Evolutionary conservation across 148 eudicot species (phyloP).

Genomic region (Spergularia marina): DNA sequence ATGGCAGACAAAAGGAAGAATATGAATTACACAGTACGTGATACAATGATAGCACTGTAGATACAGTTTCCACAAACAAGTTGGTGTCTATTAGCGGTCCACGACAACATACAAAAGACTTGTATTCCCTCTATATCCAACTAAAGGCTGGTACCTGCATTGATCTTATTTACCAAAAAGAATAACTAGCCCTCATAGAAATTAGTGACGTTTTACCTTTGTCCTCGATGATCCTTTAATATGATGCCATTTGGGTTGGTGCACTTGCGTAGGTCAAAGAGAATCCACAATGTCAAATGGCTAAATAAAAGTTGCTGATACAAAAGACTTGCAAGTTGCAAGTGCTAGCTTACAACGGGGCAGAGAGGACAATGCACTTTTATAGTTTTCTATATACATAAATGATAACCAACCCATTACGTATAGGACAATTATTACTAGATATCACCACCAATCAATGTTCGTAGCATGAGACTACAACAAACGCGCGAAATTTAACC

Average conservation of each 20-base stretch:
- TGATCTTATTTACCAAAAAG: background rate
- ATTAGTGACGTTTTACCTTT: background rate
- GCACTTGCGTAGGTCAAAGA: background rate
- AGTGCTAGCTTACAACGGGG: background rate
- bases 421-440: no score
- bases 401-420: no score
- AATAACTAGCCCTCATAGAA: background rate
- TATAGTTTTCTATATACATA: no score
- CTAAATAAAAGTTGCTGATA: no score
- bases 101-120: background rate
- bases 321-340: background rate
- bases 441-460: no score
- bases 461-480: no score
- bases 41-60: background rate
- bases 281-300: background rate
- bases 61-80: background rate
- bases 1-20: no score
- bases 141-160: background rate
- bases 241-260: background rate
- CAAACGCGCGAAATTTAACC: no score
- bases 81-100: background rate
- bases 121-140: background rate
- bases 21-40: no score
- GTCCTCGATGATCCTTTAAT: background rate
- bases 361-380: background rate